Evolutionary conservation across 495 filamentous ascomycete species (phyloP).

Genomic region (Lophiostoma macrostomum): DNA sequence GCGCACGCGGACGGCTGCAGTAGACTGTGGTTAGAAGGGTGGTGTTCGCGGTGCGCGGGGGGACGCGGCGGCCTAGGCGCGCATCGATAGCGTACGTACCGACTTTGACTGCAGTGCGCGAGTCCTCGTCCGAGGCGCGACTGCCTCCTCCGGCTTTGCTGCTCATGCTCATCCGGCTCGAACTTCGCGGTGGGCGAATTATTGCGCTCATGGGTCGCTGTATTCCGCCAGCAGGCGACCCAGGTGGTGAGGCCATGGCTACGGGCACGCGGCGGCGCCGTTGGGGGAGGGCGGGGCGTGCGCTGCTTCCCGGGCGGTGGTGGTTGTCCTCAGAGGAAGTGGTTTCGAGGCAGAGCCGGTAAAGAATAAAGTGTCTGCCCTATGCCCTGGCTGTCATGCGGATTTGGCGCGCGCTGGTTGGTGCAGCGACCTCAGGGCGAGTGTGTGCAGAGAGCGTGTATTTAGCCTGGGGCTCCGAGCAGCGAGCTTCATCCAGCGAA

Average conservation of each 20-base stretch:
- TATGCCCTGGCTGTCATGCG: constrained; percentile 20
- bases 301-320: constrained; percentile 14
- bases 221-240: constrained; percentile 55
- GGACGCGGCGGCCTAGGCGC: constrained; percentile 1
- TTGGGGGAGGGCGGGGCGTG: constrained; percentile 9
- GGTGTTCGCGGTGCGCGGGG: constrained; percentile 4
- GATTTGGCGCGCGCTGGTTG: background rate
- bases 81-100: constrained; percentile 61
- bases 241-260: constrained; percentile 58
- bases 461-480: constrained; percentile 5
- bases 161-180: constrained; percentile 84
- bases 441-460: background rate
- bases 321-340: background rate
- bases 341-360: constrained; percentile 3
- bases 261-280: constrained; percentile 22
- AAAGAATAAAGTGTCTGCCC: constrained; percentile 8
- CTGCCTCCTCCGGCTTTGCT: constrained; percentile 77
- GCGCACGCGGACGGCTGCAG: constrained; percentile 85
- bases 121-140: constrained; percentile 89
- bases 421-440: background rate
- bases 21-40: constrained; percentile 24
- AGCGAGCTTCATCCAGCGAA: background rate
- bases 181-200: constrained; percentile 76
- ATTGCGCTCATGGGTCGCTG: constrained; percentile 80
- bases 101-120: constrained; percentile 97